These are phyloP conservation scores for Thalassiosira mediterranea DNA, from an alignment of 352 stramenopile species.

Conservation along the genomic window DNA sequence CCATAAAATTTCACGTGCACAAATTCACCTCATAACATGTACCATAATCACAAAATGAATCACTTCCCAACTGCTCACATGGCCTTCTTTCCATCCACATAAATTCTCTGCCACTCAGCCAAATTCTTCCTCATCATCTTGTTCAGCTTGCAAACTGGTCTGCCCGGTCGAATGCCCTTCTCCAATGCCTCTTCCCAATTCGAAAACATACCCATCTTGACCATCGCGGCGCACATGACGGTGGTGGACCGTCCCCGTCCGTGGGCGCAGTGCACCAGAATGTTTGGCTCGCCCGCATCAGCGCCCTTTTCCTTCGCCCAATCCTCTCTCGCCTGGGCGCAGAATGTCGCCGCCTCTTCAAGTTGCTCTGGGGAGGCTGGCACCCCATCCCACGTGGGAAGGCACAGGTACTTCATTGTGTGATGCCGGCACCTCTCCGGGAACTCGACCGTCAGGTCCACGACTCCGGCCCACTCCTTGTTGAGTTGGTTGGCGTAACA, in stretches of 20 bases:
- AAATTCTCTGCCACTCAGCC: constrained; percentile 69
- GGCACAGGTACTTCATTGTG: constrained; percentile 71
- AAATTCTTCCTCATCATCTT: constrained; percentile 77
- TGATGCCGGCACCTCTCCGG: constrained; percentile 69
- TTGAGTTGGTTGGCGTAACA: constrained; percentile 76
- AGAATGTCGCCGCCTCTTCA: constrained; percentile 78
- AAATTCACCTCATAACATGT: no score
- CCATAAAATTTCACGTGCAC: no score
- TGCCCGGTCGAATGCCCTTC: constrained; percentile 71
- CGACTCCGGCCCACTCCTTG: constrained; percentile 75
- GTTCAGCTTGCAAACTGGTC: constrained; percentile 81
- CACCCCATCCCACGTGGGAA: constrained; percentile 84
- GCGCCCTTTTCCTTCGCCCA: constrained; percentile 58
- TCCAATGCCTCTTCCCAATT: constrained; percentile 82
- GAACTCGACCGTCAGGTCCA: constrained; percentile 86
- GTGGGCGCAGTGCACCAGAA: constrained; percentile 72
- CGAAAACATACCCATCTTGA: constrained; percentile 76
- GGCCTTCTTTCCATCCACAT: constrained; percentile 70
- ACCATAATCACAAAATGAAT: no score
- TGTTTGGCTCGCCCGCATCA: constrained; percentile 35
- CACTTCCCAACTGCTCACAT: no score
- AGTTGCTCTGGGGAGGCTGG: constrained; percentile 72
- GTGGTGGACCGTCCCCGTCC: constrained; percentile 79
- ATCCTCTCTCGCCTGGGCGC: constrained; percentile 56
- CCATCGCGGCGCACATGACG: constrained; percentile 82